Percentiles rank a stretch among this genome's conserved stretches.
These are phyloP conservation scores for Penicillium desertorum DNA, from an alignment of 495 filamentous ascomycete species.

Conservation along the genomic window DNA sequence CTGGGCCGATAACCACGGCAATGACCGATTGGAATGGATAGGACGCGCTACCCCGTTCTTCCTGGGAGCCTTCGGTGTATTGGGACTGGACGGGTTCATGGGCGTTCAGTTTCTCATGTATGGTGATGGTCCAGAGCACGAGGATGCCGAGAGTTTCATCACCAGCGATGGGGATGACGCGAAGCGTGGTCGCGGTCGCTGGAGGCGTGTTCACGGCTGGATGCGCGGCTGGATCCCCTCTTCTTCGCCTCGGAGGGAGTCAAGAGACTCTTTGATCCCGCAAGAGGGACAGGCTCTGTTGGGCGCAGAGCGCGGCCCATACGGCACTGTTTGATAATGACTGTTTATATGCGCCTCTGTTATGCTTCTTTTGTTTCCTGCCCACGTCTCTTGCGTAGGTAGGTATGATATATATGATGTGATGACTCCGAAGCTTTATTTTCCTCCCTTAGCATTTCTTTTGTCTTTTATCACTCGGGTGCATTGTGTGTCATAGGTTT, in stretches of 20 bases:
- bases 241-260: slow-evolving; percentile 29
- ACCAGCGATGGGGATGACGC: slow-evolving; percentile 30
- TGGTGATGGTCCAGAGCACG: slow-evolving; percentile 43
- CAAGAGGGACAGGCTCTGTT: slow-evolving; percentile 39
- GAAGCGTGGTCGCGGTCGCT: slow-evolving; percentile 45
- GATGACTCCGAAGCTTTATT: slow-evolving; percentile 13
- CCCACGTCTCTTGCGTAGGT: not conserved
- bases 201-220: slow-evolving; percentile 61
- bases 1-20: slow-evolving; percentile 63
- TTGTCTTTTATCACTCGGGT: not conserved
- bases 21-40: slow-evolving; percentile 57
- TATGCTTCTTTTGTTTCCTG: slow-evolving; percentile 2
- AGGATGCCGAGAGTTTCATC: slow-evolving; percentile 25
- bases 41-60: slow-evolving; percentile 64
- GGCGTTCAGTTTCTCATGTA: slow-evolving; percentile 65
- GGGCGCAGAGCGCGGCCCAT: slow-evolving; percentile 31
- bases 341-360: slow-evolving; percentile 5
- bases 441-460: not conserved
- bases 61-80: slow-evolving; percentile 68
- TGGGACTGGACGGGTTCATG: slow-evolving; percentile 63
- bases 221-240: slow-evolving; percentile 70
- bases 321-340: slow-evolving; percentile 37
- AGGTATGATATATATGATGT: slow-evolving; percentile 21
- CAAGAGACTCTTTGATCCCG: slow-evolving; percentile 4
- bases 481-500: not conserved